Conservation (phyloP, 2,329 filamentous ascomycete species). For the Fusarium napiforme region DNA sequence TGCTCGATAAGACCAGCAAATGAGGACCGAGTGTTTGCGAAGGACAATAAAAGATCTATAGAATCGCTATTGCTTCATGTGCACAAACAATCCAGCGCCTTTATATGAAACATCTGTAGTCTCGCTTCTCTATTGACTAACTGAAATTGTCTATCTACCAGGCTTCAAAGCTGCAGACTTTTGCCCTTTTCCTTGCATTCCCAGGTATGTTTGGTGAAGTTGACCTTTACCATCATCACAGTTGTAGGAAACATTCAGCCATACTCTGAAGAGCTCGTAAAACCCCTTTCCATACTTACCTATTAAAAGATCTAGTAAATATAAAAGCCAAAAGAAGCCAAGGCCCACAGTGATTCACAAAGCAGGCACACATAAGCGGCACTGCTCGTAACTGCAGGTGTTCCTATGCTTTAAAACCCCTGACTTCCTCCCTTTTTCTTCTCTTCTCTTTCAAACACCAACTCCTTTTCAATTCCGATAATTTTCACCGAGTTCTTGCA, state of each 20-base stretch:
- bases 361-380: no score
- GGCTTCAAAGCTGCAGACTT: no score
- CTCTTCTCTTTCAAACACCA: neutral
- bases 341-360: neutral
- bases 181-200: neutral
- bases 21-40: neutral
- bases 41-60: neutral
- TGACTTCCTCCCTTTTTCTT: neutral
- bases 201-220: neutral
- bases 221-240: neutral
- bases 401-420: no score
- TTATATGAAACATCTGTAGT: neutral
- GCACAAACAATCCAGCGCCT: fast-evolving
- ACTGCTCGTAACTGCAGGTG: neutral
- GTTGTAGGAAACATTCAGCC: neutral
- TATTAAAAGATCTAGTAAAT: no score
- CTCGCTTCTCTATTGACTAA: neutral
- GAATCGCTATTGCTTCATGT: neutral
- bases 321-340: neutral
- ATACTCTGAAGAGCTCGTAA: no score
- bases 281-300: no score
- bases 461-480: fast-evolving
- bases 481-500: neutral
- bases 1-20: neutral
- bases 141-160: no score